Base-by-base conservation (phyloP, 805 yeast genomes). In the Kurtzmaniella cleridarum region DNA sequence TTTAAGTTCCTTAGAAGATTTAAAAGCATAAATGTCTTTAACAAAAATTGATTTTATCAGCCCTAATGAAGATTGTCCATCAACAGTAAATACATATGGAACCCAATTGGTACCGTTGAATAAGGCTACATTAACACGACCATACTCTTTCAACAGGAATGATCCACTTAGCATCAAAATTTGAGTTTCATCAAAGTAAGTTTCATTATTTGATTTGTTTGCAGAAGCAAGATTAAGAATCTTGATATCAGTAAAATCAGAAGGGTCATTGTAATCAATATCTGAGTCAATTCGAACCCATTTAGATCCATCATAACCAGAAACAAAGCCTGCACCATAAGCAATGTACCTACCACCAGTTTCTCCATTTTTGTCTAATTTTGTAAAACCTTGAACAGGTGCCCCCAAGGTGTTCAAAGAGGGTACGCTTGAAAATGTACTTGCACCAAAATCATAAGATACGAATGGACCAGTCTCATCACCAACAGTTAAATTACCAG, bases 51-150 rank as follows among this genome's bases (percentile, higher is more conserved):
- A 45, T 32, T 56, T 50, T 11, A 69, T 47, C 0, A 41, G 35
- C 4, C 74, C 74, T 3, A 61, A 32, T 26, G 46, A 34, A 23
- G 43, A 45, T 8, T 42, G 33, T 1, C 34, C 31, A 2, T 45
- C 36, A 10, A 47, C 41, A 5, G 48, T 42, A 43, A 74, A 73
- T 2, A 78, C 53, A 41, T 71, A 76, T 10, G 95, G 95, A 24
- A 62, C 51, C 95, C 95, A 88, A 6, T 48, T 36, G 0, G 63
- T 46, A 1, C 95, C 89, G 52, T 86, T 78, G 59, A 58, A 86
- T 23, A 76, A 59, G 0, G 90, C 91, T 20, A 78, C 68, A 30
- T 79, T 75, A 2, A 75, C 78, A 18, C 60, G 53, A 0, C 90
- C 93, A 50, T 73, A 78, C 2, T 55, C 55, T 2, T 59, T 47